Base-by-base conservation (phyloP, 352 stramenopile species). In the Pythium grandisporangium region DNA sequence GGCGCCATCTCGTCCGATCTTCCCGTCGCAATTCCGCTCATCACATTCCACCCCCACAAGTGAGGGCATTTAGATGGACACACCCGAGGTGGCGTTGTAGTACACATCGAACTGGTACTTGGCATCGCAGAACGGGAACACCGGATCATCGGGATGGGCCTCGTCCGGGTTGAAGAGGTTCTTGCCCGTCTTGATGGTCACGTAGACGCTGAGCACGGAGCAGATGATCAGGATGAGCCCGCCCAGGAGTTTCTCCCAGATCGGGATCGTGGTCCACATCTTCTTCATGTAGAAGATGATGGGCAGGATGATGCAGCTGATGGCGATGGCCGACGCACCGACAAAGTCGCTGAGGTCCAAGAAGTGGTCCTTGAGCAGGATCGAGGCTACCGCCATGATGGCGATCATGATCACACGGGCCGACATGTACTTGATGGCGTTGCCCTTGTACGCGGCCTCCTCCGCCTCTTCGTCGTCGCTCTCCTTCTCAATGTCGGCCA, bases 201-300 rank as follows among this genome's bases (percentile, higher is more conserved):
- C 67, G 46, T 83, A 85, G 39, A 49, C 60, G 7, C 69, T 67
- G 5, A 67, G 45, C 27, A 51, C 37, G 26, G 63, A 33, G 42
- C 70, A 82, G 27, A 80, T 46, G 1, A 64, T 37, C 6, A 85
- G 49, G 16, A 83, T 53, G 1, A 81, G 3, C 12, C 63, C 57
- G 2, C 57, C 57, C 20, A 49, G 40, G 14, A 44, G 25, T 37
- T 75, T 67, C 48, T 83, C 69, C 25, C 57, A 45, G 1, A 66
- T 23, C 7, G 42, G 14, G 21, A 70, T 72, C n/a, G 42, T 48
- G 27, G 55, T 38, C 68, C 69, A 82, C 45, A 79, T 64, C 40
- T 71, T 61, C 51, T 81, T 84, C 12, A 86, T 50, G 68, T 86
- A 86, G 53, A 86, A 82, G 30, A 68, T 52, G 41, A 80, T 79